Conservation (phyloP, 345 rosid genomes). For the Physaria fendleri region DNA sequence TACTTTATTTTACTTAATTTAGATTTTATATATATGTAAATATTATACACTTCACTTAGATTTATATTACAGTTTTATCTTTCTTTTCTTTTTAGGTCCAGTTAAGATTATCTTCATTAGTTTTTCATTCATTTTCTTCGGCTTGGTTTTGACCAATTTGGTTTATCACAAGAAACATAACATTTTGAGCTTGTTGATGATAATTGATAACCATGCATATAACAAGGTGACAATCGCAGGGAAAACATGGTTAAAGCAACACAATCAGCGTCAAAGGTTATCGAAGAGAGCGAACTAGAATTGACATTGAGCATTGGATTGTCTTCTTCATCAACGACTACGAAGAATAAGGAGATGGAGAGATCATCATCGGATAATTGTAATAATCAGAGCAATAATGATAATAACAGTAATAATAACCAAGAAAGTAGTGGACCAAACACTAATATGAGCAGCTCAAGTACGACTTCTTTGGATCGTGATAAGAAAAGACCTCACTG, state of each 20-base stretch:
- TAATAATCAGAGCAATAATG: slow-evolving; percentile 27
- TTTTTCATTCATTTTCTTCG: background rate
- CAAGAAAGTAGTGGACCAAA: slow-evolving; percentile 42
- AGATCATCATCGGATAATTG: slow-evolving; percentile 32
- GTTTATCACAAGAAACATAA: background rate
- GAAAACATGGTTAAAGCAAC: slow-evolving; percentile 36
- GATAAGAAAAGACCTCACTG: slow-evolving; percentile 61
- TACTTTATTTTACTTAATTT: background rate
- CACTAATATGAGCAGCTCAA: slow-evolving; percentile 54
- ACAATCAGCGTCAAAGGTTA: slow-evolving; percentile 28
- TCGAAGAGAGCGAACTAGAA: slow-evolving; percentile 52
- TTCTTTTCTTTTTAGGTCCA: background rate
- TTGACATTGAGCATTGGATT: slow-evolving; percentile 67
- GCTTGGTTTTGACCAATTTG: background rate
- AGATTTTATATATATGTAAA: background rate
- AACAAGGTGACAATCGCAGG: slow-evolving; percentile 41
- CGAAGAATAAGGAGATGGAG: slow-evolving; percentile 25
- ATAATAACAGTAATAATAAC: slow-evolving; percentile 12
- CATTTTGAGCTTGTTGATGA: background rate
- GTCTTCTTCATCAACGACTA: slow-evolving; percentile 27
- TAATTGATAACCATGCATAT: background rate
- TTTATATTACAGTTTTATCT: background rate
- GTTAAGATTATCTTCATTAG: background rate
- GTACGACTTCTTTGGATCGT: slow-evolving; percentile 48
- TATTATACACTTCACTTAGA: background rate